A percentile compares a stretch with the other conserved stretches of the same genome.
phyloP scores from a whole-genome alignment of 192 early-diverging fungal species.

The Piromyces finnis region DNA sequence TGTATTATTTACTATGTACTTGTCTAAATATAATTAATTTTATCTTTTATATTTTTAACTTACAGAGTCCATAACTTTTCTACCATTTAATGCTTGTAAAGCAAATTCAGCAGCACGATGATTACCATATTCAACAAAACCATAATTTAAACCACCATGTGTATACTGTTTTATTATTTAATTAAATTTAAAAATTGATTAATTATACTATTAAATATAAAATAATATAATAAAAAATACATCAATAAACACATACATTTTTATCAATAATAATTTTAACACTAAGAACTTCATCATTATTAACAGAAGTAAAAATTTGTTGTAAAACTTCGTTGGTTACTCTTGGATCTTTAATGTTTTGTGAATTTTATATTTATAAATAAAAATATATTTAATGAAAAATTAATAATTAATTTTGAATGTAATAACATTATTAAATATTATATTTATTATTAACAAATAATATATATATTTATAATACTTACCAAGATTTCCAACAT shows the following conservation, averaged over 20 bases:
- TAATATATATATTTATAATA: too few species aligned
- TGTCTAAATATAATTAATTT: too few species aligned
- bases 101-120: constrained; percentile 52
- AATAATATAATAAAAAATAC: too few species aligned
- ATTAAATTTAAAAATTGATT: too few species aligned
- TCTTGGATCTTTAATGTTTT: constrained; percentile 64
- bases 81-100: constrained; percentile 52
- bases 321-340: constrained; percentile 53
- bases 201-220: too few species aligned
- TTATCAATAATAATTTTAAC: constrained; percentile 71
- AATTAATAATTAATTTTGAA: too few species aligned
- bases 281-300: constrained; percentile 31
- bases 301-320: constrained; percentile 48
- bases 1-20: too few species aligned
- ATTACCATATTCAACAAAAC: constrained; percentile 70
- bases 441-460: too few species aligned
- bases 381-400: too few species aligned
- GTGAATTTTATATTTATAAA: constrained; percentile 47
- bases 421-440: too few species aligned
- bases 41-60: too few species aligned
- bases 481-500: background rate
- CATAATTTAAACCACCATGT: constrained; percentile 64
- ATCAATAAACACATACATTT: constrained; percentile 28
- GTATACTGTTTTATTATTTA: constrained; percentile 26
- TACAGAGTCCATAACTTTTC: constrained; percentile 40